Evolutionary conservation across 352 stramenopile species (phyloP).

Genomic region (Phytopythium mirpurense): DNA sequence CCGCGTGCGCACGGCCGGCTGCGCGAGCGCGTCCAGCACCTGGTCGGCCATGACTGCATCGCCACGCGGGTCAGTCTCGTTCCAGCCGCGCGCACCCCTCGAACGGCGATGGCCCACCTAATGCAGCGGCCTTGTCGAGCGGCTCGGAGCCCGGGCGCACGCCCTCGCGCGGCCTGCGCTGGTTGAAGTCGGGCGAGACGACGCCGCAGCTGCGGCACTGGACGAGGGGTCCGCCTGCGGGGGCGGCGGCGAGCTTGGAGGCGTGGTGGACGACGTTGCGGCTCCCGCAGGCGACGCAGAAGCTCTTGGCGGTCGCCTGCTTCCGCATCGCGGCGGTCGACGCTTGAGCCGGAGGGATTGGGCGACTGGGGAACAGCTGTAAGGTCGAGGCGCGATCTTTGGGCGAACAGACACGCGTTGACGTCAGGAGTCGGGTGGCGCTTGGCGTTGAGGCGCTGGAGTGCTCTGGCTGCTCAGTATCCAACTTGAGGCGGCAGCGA

Average conservation of each 20-base stretch:
- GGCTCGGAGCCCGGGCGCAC: slow-evolving; percentile 19
- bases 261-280: slow-evolving; percentile 22
- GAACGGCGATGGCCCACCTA: slow-evolving; percentile 16
- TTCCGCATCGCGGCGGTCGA: slow-evolving; percentile 2
- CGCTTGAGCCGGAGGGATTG: no score
- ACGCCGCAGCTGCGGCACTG: slow-evolving; percentile 42
- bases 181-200: slow-evolving; percentile 41
- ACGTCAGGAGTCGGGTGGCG: neutral
- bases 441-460: neutral
- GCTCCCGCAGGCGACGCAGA: slow-evolving; percentile 49
- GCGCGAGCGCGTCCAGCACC: slow-evolving; percentile 39
- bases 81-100: neutral
- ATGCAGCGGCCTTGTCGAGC: slow-evolving; percentile 21
- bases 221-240: neutral
- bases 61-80: no score
- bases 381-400: slow-evolving; percentile 7
- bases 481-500: neutral
- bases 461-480: neutral
- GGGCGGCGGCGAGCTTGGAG: neutral
- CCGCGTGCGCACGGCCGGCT: slow-evolving; percentile 28
- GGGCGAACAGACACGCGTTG: neutral
- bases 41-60: slow-evolving; percentile 39
- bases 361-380: neutral
- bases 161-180: slow-evolving; percentile 15
- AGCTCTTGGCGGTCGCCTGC: slow-evolving; percentile 23